These are phyloP conservation scores for Bacterosira constricta DNA, from an alignment of 108 stramenopile species.

Conservation along the genomic window DNA sequence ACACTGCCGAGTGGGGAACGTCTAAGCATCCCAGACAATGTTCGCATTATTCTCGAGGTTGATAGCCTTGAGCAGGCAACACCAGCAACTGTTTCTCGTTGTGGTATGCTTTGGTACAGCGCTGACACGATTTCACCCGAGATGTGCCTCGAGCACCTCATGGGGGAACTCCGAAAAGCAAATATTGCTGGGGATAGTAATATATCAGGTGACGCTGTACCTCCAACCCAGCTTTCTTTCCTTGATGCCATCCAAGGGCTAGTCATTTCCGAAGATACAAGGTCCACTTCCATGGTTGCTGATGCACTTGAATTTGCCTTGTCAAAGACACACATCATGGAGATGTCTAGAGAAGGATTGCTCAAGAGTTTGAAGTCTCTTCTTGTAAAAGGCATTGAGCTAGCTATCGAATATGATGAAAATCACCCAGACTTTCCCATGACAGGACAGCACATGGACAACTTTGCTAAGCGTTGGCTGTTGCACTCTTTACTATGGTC, in stretches of 20 bases:
- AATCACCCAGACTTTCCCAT: slow-evolving; percentile 97
- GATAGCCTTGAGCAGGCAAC: slow-evolving; percentile 96
- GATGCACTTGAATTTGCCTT: slow-evolving; percentile 83
- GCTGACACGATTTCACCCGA: slow-evolving; percentile 88
- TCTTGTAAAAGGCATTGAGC: slow-evolving; percentile 84
- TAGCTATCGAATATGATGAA: slow-evolving; percentile 93
- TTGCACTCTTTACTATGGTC: slow-evolving; percentile 94
- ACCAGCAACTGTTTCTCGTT: slow-evolving; percentile 97
- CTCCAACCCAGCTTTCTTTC: slow-evolving; percentile 76
- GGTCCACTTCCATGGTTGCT: slow-evolving; percentile 69
- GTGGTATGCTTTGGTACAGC: slow-evolving; percentile 99
- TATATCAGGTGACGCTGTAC: slow-evolving; percentile 32
- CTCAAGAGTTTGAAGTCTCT: slow-evolving; percentile 88
- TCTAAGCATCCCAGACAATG: slow-evolving; percentile 85
- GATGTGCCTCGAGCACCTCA: slow-evolving; percentile 72
- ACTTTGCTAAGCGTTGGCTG: slow-evolving; percentile 92
- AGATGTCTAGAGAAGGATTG: slow-evolving; percentile 81
- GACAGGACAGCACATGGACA: slow-evolving; percentile 91
- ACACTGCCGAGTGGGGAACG: slow-evolving; percentile 97
- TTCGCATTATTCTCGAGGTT: slow-evolving; percentile 93
- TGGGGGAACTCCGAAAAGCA: slow-evolving; percentile 56
- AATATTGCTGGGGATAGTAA: slow-evolving; percentile 50
- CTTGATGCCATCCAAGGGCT: slow-evolving; percentile 64
- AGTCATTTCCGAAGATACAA: slow-evolving; percentile 60
- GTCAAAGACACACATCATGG: slow-evolving; percentile 88